Evolutionary conservation across 345 rosid species (phyloP).

Genomic region (Sisymbrium altissimum): DNA sequence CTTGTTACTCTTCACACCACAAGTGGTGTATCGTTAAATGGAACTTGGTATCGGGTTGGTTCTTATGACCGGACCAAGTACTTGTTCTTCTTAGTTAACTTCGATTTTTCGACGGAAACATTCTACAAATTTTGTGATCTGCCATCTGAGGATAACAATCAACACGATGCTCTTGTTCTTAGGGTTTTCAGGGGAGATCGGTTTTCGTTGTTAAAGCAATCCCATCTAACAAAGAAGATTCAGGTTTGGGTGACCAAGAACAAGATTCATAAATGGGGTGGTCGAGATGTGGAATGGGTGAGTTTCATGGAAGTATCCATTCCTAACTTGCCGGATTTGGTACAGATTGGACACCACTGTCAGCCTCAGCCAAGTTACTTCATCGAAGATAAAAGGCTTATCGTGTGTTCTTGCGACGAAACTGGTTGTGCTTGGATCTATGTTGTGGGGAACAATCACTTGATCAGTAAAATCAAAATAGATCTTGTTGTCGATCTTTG

Average conservation of each 20-base stretch:
- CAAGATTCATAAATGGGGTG: neutral
- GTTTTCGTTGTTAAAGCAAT: neutral
- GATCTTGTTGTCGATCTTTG: neutral
- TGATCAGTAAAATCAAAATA: neutral
- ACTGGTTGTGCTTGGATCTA: neutral
- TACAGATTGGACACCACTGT: too few relatives aligned
- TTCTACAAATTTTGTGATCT: neutral
- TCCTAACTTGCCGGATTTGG: neutral
- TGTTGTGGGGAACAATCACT: neutral
- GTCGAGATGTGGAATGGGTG: neutral
- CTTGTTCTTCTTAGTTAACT: neutral
- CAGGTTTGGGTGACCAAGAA: neutral
- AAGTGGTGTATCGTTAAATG: neutral
- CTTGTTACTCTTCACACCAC: neutral
- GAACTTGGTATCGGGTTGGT: conserved; percentile 4
- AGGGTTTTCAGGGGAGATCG: neutral
- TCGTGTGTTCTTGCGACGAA: neutral
- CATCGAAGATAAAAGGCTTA: neutral
- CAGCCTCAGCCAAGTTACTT: too few relatives aligned
- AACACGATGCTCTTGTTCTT: neutral
- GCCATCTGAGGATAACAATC: neutral
- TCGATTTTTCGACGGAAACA: neutral
- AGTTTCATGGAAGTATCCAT: neutral
- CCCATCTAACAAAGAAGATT: neutral
- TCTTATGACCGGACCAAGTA: neutral